Base-by-base conservation (phyloP, 441 rosid species). In the Aquilaria agallochum region DNA sequence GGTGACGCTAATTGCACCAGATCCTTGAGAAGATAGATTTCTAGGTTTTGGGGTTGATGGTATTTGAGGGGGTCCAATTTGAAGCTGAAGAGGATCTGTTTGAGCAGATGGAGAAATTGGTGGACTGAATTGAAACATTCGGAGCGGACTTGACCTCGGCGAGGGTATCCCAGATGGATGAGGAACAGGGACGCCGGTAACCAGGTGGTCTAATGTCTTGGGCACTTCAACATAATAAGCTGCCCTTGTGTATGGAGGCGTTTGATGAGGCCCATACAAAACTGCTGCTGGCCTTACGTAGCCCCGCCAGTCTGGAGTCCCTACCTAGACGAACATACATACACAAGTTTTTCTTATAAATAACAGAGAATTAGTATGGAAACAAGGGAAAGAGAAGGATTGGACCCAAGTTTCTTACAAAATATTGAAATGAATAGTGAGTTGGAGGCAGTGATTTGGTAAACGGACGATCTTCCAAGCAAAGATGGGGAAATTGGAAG, bases 111-210 rank as follows among this genome's bases (percentile, higher is more conserved):
- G 49, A 51, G 40, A 57, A 56, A 33, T 33, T 3, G 58, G 52
- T 2, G 58, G 52, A 53, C 47, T 11, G 31, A 42, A 51, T 36
- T 13, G 44, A 49, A 3, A 48, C 30, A 5, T 52, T 9, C 50
- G 20, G 20, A n/a, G 59, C 1, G 15, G 55, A 50, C 34, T 48
- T 20, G n/a, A 60, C 49, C 33, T 20, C 15, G 64, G 64, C 4
- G 73, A 0, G 12, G 77, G 75, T 47, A 74, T 60, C 31, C 79
- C 75, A 12, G 75, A 72, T 4, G 77, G 73, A 31, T 77, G 78
- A 47, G 63, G 31, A 12, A 47, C 9, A 2, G 63, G 61, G 7
- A 45, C 50, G 27, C 15, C 40, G 27, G 55, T 12, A 31, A 46
- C 50, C 27, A 46, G 20, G 34, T 31, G 51, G 45, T 36, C 54